Conservation (phyloP, 2,329 filamentous ascomycete genomes). For the Botrytis squamosa region DNA sequence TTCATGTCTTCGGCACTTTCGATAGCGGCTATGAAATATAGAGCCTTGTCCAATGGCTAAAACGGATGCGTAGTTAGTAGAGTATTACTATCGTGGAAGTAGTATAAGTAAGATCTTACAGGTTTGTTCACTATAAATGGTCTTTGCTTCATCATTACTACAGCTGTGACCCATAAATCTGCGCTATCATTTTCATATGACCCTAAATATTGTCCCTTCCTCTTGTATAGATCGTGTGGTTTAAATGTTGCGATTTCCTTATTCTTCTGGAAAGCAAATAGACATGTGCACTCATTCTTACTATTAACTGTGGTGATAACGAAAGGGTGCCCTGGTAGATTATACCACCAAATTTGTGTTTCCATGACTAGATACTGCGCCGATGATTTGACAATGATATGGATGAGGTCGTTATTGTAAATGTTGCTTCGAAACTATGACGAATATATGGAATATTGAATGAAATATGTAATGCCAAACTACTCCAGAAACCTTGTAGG, state of each 20-base stretch:
- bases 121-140: no score
- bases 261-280: neutral
- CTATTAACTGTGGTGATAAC: neutral
- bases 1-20: no score
- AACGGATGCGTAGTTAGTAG: neutral
- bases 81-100: fast-evolving
- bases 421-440: neutral
- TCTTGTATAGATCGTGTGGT: no score
- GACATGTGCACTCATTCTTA: no score
- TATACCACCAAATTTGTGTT: no score
- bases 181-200: no score
- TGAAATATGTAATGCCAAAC: neutral
- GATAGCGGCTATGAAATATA: no score
- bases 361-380: neutral
- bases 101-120: neutral
- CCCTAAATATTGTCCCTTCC: no score
- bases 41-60: neutral
- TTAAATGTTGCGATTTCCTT: no score
- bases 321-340: neutral
- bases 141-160: no score
- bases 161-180: no score
- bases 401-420: fast-evolving
- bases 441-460: neutral
- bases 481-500: neutral
- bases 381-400: neutral